Evolutionary conservation across 2,329 filamentous ascomycete genomes (phyloP).

Genomic region (Aaosphaeria arxii): DNA sequence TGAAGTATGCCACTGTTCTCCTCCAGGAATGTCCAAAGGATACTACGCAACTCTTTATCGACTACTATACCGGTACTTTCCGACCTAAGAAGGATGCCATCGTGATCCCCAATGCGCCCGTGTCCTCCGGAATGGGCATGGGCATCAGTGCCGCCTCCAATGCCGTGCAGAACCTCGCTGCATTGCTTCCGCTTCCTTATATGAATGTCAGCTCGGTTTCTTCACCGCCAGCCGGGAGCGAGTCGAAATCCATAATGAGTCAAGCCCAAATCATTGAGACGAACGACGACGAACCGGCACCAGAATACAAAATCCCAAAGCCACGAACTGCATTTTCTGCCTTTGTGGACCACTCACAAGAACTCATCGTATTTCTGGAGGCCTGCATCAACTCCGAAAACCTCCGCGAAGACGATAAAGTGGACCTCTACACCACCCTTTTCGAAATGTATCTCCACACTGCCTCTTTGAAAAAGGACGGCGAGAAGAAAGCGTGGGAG

Average conservation of each 20-base stretch:
- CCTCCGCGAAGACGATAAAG: slow-evolving; percentile 70
- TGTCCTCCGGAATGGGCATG: slow-evolving; percentile 42
- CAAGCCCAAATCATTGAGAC: slow-evolving; percentile 54
- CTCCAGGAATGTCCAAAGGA: slow-evolving; percentile 81
- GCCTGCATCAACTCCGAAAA: slow-evolving; percentile 73
- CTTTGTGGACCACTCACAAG: slow-evolving; percentile 88
- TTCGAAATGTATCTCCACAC: slow-evolving; percentile 99
- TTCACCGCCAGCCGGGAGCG: slow-evolving; percentile 52
- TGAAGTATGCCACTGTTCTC: slow-evolving; percentile 92
- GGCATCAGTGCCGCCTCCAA: slow-evolving; percentile 57
- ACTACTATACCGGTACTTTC: slow-evolving; percentile 90
- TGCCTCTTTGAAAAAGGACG: slow-evolving; percentile 70
- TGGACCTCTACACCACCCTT: slow-evolving; percentile 88
- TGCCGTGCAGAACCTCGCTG: slow-evolving; percentile 82
- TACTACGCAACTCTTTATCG: slow-evolving; percentile 84
- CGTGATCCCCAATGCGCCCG: slow-evolving; percentile 47
- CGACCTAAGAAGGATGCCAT: slow-evolving; percentile 65
- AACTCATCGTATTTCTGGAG: slow-evolving; percentile 91
- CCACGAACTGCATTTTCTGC: slow-evolving; percentile 91
- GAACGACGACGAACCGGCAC: slow-evolving; percentile 49
- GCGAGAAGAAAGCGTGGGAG: slow-evolving; percentile 78
- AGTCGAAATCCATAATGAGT: slow-evolving; percentile 51
- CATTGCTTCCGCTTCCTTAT: slow-evolving; percentile 79
- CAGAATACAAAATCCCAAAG: slow-evolving; percentile 73
- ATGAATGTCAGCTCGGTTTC: slow-evolving; percentile 65